Evolutionary conservation across 1,284 basidiomycete species (phyloP).

Genomic region (Ceratobasidium sp.): DNA sequence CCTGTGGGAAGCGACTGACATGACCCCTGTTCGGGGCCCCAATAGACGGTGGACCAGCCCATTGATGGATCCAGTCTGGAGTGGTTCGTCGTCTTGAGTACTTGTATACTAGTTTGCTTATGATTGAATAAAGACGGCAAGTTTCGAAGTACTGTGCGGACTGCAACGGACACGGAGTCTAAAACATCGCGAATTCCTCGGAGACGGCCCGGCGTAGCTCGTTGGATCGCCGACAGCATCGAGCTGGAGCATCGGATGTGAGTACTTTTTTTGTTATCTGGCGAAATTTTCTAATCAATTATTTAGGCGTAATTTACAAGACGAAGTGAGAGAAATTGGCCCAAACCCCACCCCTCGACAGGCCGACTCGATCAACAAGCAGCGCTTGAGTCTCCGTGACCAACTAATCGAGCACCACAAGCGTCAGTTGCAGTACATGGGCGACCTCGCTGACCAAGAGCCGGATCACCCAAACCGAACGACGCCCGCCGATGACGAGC

Average conservation of each 20-base stretch:
- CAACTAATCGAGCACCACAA: neutral
- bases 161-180: neutral
- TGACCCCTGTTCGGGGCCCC: too few relatives aligned
- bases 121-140: neutral
- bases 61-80: constrained; percentile 27
- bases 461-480: neutral
- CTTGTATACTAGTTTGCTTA: neutral
- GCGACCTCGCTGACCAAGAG: neutral
- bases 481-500: neutral
- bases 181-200: neutral
- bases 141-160: neutral
- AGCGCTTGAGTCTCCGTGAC: neutral
- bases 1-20: neutral
- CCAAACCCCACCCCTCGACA: neutral
- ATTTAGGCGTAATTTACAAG: neutral
- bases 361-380: neutral
- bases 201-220: constrained; percentile 6
- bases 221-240: constrained; percentile 15
- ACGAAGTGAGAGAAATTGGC: neutral
- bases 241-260: constrained; percentile 31
- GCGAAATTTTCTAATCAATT: neutral
- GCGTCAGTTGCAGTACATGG: neutral
- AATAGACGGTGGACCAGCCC: constrained; percentile 25
- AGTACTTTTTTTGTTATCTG: neutral
- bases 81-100: neutral